Evolutionary conservation across 176 grass and related monocot species (phyloP), one percentile per base, ranked within the genome.

Genomic region (Juncus effusus): DNA sequence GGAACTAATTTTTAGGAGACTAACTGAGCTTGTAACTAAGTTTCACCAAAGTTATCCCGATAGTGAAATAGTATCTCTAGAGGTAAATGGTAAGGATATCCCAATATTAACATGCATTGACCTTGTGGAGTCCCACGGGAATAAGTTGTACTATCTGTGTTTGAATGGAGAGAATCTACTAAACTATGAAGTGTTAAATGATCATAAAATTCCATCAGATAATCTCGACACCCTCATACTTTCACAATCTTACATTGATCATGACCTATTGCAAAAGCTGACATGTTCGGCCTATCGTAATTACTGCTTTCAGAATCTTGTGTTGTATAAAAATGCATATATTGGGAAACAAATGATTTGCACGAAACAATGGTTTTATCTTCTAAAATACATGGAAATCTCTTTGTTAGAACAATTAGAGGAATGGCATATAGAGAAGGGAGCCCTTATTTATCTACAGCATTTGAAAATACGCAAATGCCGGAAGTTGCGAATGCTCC

Each of bases 381-480:
- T 0, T 3, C 56, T 59, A 59, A 5, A 47, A 47, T 6, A 47
- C 6, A 6, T 47, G 44, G 44, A 6, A 6, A 5, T 47, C 9
- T 47, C 44, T 9, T 5, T 5, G 44, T 47, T 47, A 47, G 4
- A 5, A 6, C 4, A 47, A 5, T 47, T 59, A 28, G 56, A 59
- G 56, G 56, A 59, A 19, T 59, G 56, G 56, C 12, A 59, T 8
- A 59, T 59, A 59, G 56, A 59, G 56, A 7, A 59, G n/a, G 56
- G 56, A 7, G 10, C 56, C 16, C 56, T 11, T n/a, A 59, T 59
- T 13, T 13, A 28, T 28, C 16, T 3, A 59, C 6, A 2, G 4
- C n/a, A 28, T 28, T 11, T 59, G 16, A 1, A 19, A 19, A 19
- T 59, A 59, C 7, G 5, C 7, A 4, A 14, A 3, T 13, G 51